Conservation (phyloP, 495 filamentous ascomycete species). For the Parachaetomium inaequale region DNA sequence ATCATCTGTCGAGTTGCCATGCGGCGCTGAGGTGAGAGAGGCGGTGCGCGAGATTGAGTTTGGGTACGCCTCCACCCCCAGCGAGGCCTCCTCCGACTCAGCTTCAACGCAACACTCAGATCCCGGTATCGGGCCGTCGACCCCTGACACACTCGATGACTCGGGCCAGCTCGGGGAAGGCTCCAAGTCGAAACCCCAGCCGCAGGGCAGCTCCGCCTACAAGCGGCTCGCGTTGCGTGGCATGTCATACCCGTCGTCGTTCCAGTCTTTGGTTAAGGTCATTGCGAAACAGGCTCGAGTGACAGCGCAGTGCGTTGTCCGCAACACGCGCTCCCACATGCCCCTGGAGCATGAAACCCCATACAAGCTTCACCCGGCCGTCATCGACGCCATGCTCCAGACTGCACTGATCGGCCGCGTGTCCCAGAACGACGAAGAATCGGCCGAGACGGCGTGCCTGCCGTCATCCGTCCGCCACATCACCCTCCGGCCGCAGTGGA, state of each 20-base stretch:
- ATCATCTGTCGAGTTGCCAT: too few relatives aligned
- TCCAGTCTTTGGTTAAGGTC: conserved; percentile 34
- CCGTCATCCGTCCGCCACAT: conserved; percentile 32
- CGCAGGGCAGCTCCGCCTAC: conserved; percentile 19
- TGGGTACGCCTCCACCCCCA: not conserved
- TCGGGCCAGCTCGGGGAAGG: conserved; percentile 7
- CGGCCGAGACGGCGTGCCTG: conserved; percentile 20
- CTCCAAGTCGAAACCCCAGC: conserved; percentile 7
- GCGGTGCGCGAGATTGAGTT: not conserved
- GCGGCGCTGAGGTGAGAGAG: not conserved
- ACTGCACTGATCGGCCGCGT: conserved; percentile 30
- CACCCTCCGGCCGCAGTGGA: conserved; percentile 28
- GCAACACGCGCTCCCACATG: conserved; percentile 48
- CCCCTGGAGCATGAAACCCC: conserved; percentile 44
- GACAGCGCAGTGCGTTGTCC: conserved; percentile 37
- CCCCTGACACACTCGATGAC: conserved; percentile 19
- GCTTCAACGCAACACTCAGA: too few relatives aligned
- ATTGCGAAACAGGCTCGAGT: not conserved
- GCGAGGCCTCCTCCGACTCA: conserved; percentile 15
- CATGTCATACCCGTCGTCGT: conserved; percentile 36
- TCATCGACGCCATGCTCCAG: conserved; percentile 47
- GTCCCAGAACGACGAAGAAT: not conserved
- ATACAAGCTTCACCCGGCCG: conserved; percentile 45
- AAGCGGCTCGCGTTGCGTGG: conserved; percentile 24
- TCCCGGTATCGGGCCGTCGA: conserved; percentile 8